Evolutionary conservation across 169 alveolate species (phyloP).

Genomic region (Eimeria sp.): DNA sequence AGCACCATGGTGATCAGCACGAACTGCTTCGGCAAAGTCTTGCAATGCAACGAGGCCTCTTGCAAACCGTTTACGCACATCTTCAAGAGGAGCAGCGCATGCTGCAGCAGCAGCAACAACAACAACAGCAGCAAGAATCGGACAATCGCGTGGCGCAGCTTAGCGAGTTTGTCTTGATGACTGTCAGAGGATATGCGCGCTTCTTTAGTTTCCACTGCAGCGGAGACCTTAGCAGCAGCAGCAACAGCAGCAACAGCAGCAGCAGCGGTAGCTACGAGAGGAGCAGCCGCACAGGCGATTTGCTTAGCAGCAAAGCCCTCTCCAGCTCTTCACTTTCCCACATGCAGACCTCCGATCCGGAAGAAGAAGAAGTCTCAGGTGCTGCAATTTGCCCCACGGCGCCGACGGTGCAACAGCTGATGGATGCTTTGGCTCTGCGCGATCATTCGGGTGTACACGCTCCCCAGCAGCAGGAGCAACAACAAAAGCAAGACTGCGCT

Average conservation of each 20-base stretch:
- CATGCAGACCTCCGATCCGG: neutral
- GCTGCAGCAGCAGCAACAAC: constrained; percentile 67
- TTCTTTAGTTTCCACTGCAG: constrained; percentile 50
- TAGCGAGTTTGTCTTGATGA: constrained; percentile 54
- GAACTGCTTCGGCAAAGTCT: constrained; percentile 36
- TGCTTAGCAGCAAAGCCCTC: constrained; percentile 21
- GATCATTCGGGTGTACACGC: constrained; percentile 2
- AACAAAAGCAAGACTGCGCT: constrained; percentile 22
- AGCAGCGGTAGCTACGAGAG: constrained; percentile 5
- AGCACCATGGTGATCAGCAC: constrained; percentile 41
- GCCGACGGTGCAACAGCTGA: constrained; percentile 70
- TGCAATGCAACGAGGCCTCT: constrained; percentile 29
- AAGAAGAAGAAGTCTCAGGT: neutral
- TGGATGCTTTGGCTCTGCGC: constrained; percentile 47
- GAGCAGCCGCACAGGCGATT: constrained; percentile 11
- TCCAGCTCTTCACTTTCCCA: neutral
- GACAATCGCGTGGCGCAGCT: constrained; percentile 72
- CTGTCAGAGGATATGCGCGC: constrained; percentile 61
- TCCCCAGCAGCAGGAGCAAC: constrained; percentile 49
- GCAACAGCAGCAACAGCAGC: constrained; percentile 28
- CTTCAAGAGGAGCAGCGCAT: constrained; percentile 47
- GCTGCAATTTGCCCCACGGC: constrained; percentile 8
- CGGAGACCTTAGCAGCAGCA: constrained; percentile 48
- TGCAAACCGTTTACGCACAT: constrained; percentile 33
- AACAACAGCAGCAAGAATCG: constrained; percentile 67